These are phyloP conservation scores for Stephanodiscus minutulus DNA, from an alignment of 108 stramenopile genomes.

Conservation along the genomic window DNA sequence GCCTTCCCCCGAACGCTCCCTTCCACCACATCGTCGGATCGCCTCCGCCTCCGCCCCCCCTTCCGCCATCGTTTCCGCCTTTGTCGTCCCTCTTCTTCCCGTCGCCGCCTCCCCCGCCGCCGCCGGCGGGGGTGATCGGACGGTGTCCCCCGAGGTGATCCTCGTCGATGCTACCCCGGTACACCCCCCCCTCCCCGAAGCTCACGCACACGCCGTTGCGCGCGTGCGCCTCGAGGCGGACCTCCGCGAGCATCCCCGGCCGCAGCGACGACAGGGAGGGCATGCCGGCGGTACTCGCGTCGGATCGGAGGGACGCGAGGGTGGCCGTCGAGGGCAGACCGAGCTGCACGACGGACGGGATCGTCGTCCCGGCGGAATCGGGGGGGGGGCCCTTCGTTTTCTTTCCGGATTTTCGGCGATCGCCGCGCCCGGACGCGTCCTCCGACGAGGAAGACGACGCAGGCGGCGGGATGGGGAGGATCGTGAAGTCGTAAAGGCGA, in stretches of 20 bases:
- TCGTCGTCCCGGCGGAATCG: constrained; percentile 19
- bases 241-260: constrained; percentile 73
- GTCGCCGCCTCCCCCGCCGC: not conserved
- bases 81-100: not conserved
- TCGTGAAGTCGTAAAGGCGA: constrained; percentile 56
- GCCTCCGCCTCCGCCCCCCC: constrained; percentile 3
- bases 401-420: not conserved
- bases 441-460: constrained; percentile 24
- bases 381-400: not conserved
- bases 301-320: constrained; percentile 22
- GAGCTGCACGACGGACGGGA: constrained; percentile 17
- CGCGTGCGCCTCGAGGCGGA: constrained; percentile 69
- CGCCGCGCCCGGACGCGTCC: not conserved
- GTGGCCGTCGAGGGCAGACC: not conserved
- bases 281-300: too few relatives aligned
- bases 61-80: not conserved
- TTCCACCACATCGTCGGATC: constrained; percentile 55
- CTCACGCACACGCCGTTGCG: constrained; percentile 82
- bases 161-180: constrained; percentile 78
- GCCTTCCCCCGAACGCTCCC: constrained; percentile 44
- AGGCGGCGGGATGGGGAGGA: constrained; percentile 33
- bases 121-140: constrained; percentile 14
- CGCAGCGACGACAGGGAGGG: constrained; percentile 51
- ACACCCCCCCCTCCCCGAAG: constrained; percentile 69
- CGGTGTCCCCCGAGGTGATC: constrained; percentile 68